Base-by-base conservation (phyloP, 1,284 basidiomycete genomes). In the Phellinidium pouzarii region DNA sequence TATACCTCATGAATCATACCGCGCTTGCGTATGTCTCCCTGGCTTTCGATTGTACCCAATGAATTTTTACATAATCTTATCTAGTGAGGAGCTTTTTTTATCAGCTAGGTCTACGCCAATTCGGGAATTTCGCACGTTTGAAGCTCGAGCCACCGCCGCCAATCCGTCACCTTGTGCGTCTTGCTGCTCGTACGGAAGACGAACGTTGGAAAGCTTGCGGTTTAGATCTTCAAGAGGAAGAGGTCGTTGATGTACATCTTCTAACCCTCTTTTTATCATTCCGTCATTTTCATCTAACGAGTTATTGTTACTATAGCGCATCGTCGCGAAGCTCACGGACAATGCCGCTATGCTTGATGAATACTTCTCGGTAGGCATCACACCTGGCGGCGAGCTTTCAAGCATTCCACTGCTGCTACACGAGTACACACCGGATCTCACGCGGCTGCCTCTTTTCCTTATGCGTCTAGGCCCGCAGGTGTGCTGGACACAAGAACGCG, bases 71-170 rank as follows among this genome's bases (percentile, higher is more conserved):
- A 7, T 17, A 48, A 4, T 22, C 55, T 27, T n/a, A 19, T 48
- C 3, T 59, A 95, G 92, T 0, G 92, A 96, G 61, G 94, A 97
- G 61, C 77, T 97, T 41, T 96, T n/a, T 98, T 62, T 99, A 97
- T 66, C 96, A 99, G 65, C 78, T 99, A 1, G 90, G 84, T 1
- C 69, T 99, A 43, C 77, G 91, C 17, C 95, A 99, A 65, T 99
- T 99, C 63, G 93, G 94, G 0, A 81, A 87, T 57, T 79, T 90
- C 56, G 76, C 79, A 48, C 76, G 82, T 7, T 68, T 98, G 44
- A 82, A 81, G 51, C 74, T 99, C 3, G 83, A 94, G 38, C 95
- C 96, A 0, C 73, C 94, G 1, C 91, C 92, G 0, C 70, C 78
- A 0, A 63, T 99, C 3, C 75, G 75, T 2, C 79, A 79, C 7